Base-by-base conservation (phyloP, 2,329 filamentous ascomycete species). In the Fusarium buharicum region DNA sequence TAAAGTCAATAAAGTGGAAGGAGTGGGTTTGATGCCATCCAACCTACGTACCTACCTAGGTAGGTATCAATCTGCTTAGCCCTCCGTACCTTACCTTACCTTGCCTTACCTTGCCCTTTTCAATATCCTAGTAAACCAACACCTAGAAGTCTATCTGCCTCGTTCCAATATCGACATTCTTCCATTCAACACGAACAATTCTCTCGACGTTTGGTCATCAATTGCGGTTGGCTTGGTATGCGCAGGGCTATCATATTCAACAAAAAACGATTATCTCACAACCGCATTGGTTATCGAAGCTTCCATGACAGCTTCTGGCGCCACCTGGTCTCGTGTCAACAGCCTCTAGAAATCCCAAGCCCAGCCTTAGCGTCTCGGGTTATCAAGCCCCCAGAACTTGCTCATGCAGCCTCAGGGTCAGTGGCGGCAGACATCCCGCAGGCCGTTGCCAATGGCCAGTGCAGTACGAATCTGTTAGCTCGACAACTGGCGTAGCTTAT, bases 281-380 rank as follows among this genome's bases (percentile, higher is more conserved):
- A 52, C 39, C 9, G 46, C 22, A 37, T 36, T 36, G 33, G 44
- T 40, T 50, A 66, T 66, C 39, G 62, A 66, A 66, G 54, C 45
- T 66, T 66, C 62, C 40, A 66, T 66, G 18, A 28, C 44, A 36
- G 58, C 62, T 66, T 66, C 62, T 66, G 54, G 58, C 43, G 62
- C 20, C 41, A 46, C 44, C 40, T 50, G 56, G 44, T 43, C 39
- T 57, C 43, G 40, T 31, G 27, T 20, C 44, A 51, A 38, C 39
- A 49, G 22, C 49, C 37, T 59, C 44, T 40, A 18, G 44, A 39
- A 36, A 50, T 46, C 55, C 45, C 49, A 55, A 62, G 34, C 38
- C 36, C 39, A 62, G 44, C 44, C 57, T 51, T 64, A 62, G 61
- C 48, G 61, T 62, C 61, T 44, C 37, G 47, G 52, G 30, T 34